These are phyloP conservation scores for Fusarium denticulatum DNA, from an alignment of 2,329 filamentous ascomycete genomes.

Conservation along the genomic window DNA sequence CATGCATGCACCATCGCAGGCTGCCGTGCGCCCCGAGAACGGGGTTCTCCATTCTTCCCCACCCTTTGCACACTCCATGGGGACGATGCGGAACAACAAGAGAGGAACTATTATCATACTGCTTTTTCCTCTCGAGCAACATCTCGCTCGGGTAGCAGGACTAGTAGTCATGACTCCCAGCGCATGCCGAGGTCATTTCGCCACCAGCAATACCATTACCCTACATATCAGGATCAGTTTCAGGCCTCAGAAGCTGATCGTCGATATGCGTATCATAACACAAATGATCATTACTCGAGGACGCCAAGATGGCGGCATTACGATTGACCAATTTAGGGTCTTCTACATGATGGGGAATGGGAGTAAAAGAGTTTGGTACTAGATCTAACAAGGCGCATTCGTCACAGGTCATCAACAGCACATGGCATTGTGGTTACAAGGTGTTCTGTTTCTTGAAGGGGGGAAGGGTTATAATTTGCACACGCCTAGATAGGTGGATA, in stretches of 20 bases:
- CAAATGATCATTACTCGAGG: background rate
- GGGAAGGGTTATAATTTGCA: background rate
- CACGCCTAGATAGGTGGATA: background rate
- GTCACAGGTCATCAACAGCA: background rate
- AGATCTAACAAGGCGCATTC: background rate
- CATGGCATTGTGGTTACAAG: background rate
- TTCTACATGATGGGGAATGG: background rate
- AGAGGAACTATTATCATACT: rapidly evolving
- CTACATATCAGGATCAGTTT: background rate
- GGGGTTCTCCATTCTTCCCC: background rate
- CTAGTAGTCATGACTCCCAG: background rate
- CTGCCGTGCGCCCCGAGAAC: background rate
- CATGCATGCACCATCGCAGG: slow-evolving; percentile 1
- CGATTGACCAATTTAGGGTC: background rate
- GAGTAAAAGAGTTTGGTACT: background rate
- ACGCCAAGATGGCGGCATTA: background rate
- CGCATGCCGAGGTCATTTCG: background rate
- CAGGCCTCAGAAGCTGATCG: background rate
- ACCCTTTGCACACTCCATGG: slow-evolving; percentile 3
- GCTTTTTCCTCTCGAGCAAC: background rate
- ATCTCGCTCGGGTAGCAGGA: background rate
- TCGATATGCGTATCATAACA: background rate
- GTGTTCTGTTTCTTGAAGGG: background rate
- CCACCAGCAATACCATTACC: background rate
- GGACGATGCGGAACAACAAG: background rate